A percentile compares a stretch with the other conserved stretches of the same genome.
phyloP scores from a whole-genome alignment of 2,329 filamentous ascomycete genomes.

The Tolypocladium inflatum region DNA sequence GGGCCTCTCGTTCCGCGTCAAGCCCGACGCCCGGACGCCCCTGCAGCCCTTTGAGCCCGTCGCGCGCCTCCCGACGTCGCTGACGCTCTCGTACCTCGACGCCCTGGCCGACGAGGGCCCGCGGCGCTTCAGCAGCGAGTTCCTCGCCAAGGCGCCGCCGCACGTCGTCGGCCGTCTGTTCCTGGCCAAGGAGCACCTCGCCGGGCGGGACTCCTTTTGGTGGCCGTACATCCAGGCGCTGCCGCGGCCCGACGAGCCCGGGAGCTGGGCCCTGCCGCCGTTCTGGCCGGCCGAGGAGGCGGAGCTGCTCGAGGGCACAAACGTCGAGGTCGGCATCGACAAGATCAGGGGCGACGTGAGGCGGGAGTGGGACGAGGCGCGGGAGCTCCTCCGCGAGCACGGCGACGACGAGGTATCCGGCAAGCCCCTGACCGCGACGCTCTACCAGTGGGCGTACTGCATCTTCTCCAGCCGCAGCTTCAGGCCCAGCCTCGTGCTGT shows the following conservation, averaged over 20 bases:
- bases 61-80: constrained; percentile 41
- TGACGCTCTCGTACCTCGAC: constrained; percentile 51
- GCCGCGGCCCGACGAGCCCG: constrained; percentile 46
- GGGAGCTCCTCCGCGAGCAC: constrained; percentile 21
- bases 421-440: constrained; percentile 30
- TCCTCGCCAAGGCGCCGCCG: constrained; percentile 40
- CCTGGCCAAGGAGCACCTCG: constrained; percentile 57
- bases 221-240: constrained; percentile 56
- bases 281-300: constrained; percentile 55
- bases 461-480: constrained; percentile 59
- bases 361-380: constrained; percentile 34
- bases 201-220: constrained; percentile 53
- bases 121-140: constrained; percentile 31
- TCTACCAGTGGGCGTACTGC: constrained; percentile 57
- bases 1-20: constrained; percentile 45
- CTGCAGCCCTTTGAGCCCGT: constrained; percentile 31
- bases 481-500: constrained; percentile 47
- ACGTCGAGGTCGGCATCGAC: constrained; percentile 37
- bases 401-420: constrained; percentile 15
- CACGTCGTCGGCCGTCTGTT: constrained; percentile 60
- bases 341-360: constrained; percentile 37
- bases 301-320: constrained; percentile 45
- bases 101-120: constrained; percentile 23
- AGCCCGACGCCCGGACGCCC: constrained; percentile 13
- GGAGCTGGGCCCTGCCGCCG: constrained; percentile 46